Conservation (phyloP, 768 basidiomycete species). For the Termitomyces sp. region DNA sequence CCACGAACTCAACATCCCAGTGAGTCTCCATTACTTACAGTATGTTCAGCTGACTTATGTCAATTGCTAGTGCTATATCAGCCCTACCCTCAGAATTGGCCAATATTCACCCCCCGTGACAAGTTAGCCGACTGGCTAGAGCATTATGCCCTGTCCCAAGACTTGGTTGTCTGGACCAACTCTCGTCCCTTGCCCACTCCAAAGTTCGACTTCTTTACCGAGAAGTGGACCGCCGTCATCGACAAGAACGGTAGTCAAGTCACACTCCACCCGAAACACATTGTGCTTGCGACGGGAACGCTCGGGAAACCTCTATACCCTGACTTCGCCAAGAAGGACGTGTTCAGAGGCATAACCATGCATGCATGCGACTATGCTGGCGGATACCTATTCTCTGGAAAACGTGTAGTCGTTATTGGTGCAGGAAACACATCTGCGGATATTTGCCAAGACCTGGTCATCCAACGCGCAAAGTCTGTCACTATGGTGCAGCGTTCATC, state of each 20-base stretch:
- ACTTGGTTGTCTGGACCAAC: constrained; percentile 40
- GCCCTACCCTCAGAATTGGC: constrained; percentile 35
- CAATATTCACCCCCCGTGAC: constrained; percentile 35
- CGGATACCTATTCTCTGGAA: constrained; percentile 25
- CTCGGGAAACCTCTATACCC: constrained; percentile 33
- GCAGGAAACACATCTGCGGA: constrained; percentile 38
- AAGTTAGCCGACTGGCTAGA: constrained; percentile 45
- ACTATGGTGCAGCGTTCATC: constrained; percentile 42
- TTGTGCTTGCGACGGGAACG: constrained; percentile 35
- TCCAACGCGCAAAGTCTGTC: constrained; percentile 27
- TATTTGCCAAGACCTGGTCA: constrained; percentile 32
- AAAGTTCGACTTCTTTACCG: constrained; percentile 25
- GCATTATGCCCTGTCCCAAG: constrained; percentile 35
- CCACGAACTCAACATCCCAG: constrained; percentile 15
- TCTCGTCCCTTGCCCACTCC: constrained; percentile 28
- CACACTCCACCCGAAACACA: constrained; percentile 32
- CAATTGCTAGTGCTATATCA: constrained; percentile 33
- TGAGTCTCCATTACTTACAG: constrained; percentile 2
- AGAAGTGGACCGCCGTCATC: constrained; percentile 33
- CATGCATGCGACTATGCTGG: constrained; percentile 31
- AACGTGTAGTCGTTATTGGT: constrained; percentile 36
- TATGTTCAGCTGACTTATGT: not conserved
- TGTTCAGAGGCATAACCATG: constrained; percentile 27
- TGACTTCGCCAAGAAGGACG: constrained; percentile 16
- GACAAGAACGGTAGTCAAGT: constrained; percentile 23